Percentiles rank a stretch among this genome's conserved stretches.
Conservation (phyloP, 106 monocot genomes). For the Triglochin maritima region DNA sequence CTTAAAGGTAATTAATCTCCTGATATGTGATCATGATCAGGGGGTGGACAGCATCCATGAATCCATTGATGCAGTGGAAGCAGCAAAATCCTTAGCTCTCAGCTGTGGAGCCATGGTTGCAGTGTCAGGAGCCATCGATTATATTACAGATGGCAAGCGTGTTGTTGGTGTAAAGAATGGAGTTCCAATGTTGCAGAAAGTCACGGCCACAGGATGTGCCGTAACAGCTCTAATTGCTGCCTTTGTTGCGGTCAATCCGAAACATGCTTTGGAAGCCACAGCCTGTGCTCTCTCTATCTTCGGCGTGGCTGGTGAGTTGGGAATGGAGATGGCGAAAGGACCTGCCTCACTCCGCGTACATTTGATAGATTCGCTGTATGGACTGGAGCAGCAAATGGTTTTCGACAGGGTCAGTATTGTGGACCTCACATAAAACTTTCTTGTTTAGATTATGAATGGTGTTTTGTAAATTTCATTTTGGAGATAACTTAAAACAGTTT, state of each 20-base stretch:
- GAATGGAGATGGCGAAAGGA: slow-evolving; percentile 44
- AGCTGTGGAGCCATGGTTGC: slow-evolving; percentile 40
- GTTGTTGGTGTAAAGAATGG: slow-evolving; percentile 45
- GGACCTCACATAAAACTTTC: not conserved
- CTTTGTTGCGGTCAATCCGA: slow-evolving; percentile 59
- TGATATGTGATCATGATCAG: slow-evolving; percentile 13
- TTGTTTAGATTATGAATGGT: too few relatives aligned
- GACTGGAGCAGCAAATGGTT: slow-evolving; percentile 40
- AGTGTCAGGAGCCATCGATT: slow-evolving; percentile 52
- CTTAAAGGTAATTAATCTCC: not conserved
- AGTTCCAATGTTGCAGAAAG: slow-evolving; percentile 77
- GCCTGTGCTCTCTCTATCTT: slow-evolving; percentile 67
- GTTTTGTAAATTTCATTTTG: too few relatives aligned
- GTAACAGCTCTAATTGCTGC: slow-evolving; percentile 77
- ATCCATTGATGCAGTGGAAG: slow-evolving; percentile 42
- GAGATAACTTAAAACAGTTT: too few relatives aligned
- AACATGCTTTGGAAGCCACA: slow-evolving; percentile 40
- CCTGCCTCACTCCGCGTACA: slow-evolving; percentile 67
- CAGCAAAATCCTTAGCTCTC: slow-evolving; percentile 41
- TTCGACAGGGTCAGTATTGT: slow-evolving; percentile 35
- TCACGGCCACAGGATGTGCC: slow-evolving; percentile 75
- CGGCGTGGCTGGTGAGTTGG: slow-evolving; percentile 65
- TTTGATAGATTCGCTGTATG: slow-evolving; percentile 61
- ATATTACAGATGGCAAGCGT: slow-evolving; percentile 38
- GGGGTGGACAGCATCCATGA: slow-evolving; percentile 78